phyloP scores from a whole-genome alignment of 768 basidiomycete species.

The Mycena indigotica region DNA sequence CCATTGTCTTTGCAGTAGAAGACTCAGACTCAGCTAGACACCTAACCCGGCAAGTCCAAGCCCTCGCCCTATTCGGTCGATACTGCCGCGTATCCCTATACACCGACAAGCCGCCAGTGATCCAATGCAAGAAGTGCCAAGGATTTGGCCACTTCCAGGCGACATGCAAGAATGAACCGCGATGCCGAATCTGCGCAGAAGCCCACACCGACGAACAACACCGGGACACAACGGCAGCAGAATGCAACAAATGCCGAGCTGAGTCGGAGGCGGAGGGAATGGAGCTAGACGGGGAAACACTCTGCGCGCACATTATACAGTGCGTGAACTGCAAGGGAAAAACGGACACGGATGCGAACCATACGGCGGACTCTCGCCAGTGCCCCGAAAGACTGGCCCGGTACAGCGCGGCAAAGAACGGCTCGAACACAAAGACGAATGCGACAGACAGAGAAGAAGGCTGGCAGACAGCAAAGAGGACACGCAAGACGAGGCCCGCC shows the following conservation, averaged over 20 bases:
- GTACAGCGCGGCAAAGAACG: too few species aligned
- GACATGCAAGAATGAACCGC: background rate
- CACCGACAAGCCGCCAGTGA: background rate
- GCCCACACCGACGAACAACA: slow-evolving; percentile 1
- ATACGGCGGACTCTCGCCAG: too few species aligned
- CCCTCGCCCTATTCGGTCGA: background rate
- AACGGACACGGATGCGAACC: too few species aligned
- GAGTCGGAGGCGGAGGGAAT: background rate
- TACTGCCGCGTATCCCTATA: background rate
- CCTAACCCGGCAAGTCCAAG: background rate
- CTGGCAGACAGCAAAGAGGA: too few species aligned
- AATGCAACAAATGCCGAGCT: background rate
- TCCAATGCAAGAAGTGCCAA: background rate
- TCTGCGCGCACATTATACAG: background rate
- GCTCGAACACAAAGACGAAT: too few species aligned
- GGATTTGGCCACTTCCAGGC: background rate
- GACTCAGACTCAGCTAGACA: background rate
- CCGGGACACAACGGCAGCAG: background rate
- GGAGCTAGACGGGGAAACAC: background rate
- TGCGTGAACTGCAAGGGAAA: background rate
- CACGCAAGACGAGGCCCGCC: too few species aligned
- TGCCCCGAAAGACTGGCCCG: too few species aligned
- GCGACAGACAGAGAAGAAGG: too few species aligned
- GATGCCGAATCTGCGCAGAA: background rate
- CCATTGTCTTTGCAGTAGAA: background rate